Evolutionary conservation across 73 alveolate species (phyloP), one percentile per base, ranked within the genome.

Genomic region (Tetrahymena elliotti): DNA sequence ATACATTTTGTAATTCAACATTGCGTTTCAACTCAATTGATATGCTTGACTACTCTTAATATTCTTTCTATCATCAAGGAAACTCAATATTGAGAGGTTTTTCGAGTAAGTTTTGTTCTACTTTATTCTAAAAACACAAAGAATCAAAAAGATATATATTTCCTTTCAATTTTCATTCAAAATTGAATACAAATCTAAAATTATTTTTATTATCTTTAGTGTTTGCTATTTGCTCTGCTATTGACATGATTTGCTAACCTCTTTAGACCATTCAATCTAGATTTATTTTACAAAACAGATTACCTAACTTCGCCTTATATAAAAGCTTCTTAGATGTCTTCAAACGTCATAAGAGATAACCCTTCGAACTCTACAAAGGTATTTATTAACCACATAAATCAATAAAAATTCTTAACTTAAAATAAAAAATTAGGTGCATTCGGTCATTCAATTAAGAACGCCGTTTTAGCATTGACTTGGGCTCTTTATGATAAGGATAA

Each of bases 301-400:
- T 96, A 31, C 98, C 99, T 31, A 96, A 97, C 36, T 97, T 97
- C 40, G 52, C 92, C 37, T 52, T 96, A 38, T 97, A 97, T 93
- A 95, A 94, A 92, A 53, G 94, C 40, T 22, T 93, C 22, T 93
- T 40, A 33, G 83, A 95, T 16, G 94, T 96, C 9, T n/a, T 96
- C 36, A 94, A 94, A 52, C 93, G 93, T n/a, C 96, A 94, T 88
- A 53, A 93, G 27, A 94, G 84, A 35, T 33, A 93, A 53, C 82
- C 95, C 31, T 68, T 83, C 13, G 98, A 96, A 24, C 47, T 96
- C n/a, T 93, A 36, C 34, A 88, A 96, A 47, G 99, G 99, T 18
- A 47, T 2, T 38, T 38, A 38, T 47, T 12, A 47, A 18, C 20
- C 13, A 68, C 7, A 24, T 68, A 24, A 68, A 24, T 68, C 36